Base-by-base conservation (phyloP, 495 filamentous ascomycete species). In the Penicillium flavigenum region DNA sequence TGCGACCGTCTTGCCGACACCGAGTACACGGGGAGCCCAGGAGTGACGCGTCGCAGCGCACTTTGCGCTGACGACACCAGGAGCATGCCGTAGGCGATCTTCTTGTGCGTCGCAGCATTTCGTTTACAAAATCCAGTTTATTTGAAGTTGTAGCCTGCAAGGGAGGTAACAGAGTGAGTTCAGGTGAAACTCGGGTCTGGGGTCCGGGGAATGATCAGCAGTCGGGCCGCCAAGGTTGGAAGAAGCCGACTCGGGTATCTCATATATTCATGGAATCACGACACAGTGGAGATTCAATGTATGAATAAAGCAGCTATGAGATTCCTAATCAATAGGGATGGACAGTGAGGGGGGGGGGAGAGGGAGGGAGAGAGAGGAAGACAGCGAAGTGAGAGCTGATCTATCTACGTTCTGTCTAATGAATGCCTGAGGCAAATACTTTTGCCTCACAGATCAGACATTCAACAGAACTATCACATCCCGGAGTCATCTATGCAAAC, bases 51-150 rank as follows among this genome's bases (percentile, higher is more conserved):
- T 81, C 79, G 57, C 79, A 81, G 39, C 79, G 74, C 29, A 81
- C 78, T 58, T 80, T 79, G n/a, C 79, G 71, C 56, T 75, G 71
- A 45, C 77, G 72, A 49, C 78, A 81, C 61, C 76, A 77, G n/a
- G 72, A 61, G 31, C 79, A 81, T 12, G 77, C 78, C 46, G 71
- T 75, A 3, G 77, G 64, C 0, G 78, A 77, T 62, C 78, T 67
- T 56, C 64, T 51, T 3, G 69, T 72, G 17, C 71, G 63, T 45
- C 61, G 57, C 11, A 74, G 34, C 67, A 72, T 72, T 2, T 22
- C 36, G 19, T n/a, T 19, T 26, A 0, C 11, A 19, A n/a, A 2
- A 24, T 4, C 14, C 20, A 12, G 11, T 16, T 14, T 20, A 4
- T 9, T 39, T 47, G 22, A 41, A 16, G n/a, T 39, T 14, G 44